Conservation (phyloP, 257 asterid genomes). For the Ajuga chamaepitys region DNA sequence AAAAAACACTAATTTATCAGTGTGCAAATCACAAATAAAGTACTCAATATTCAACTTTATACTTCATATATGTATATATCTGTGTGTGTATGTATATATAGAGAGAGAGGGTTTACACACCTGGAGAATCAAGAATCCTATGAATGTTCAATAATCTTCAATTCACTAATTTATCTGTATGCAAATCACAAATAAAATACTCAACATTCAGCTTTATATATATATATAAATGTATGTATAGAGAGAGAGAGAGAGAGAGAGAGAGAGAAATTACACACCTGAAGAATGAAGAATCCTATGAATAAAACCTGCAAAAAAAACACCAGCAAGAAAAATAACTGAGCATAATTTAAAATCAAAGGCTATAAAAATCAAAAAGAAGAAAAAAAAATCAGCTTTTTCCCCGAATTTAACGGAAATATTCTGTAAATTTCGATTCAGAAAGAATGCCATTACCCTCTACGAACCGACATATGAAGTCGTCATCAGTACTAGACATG, state of each 20-base stretch:
- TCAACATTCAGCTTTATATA: background rate
- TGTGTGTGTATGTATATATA: too few species aligned
- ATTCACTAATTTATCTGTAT: slow-evolving; percentile 7
- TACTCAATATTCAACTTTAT: background rate
- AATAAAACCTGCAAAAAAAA: background rate
- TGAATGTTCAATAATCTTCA: slow-evolving; percentile 17
- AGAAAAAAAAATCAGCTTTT: slow-evolving; percentile 15
- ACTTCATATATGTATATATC: too few species aligned
- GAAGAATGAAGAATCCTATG: background rate
- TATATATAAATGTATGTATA: too few species aligned
- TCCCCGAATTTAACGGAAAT: slow-evolving; percentile 38
- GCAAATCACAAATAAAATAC: background rate
- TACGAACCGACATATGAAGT: slow-evolving; percentile 46
- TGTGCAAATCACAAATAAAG: background rate
- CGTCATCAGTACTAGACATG: slow-evolving; percentile 27
- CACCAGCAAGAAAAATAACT: slow-evolving; percentile 2
- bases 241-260: background rate
- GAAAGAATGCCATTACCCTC: slow-evolving; percentile 25
- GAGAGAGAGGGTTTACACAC: background rate
- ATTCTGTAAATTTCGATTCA: slow-evolving; percentile 15
- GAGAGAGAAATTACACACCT: slow-evolving; percentile 14
- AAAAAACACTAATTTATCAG: too few species aligned
- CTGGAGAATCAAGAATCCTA: too few species aligned
- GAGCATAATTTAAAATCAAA: background rate
- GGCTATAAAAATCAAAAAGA: background rate